phyloP scores from a whole-genome alignment of 1,284 basidiomycete species.

The Irpex sp. region DNA sequence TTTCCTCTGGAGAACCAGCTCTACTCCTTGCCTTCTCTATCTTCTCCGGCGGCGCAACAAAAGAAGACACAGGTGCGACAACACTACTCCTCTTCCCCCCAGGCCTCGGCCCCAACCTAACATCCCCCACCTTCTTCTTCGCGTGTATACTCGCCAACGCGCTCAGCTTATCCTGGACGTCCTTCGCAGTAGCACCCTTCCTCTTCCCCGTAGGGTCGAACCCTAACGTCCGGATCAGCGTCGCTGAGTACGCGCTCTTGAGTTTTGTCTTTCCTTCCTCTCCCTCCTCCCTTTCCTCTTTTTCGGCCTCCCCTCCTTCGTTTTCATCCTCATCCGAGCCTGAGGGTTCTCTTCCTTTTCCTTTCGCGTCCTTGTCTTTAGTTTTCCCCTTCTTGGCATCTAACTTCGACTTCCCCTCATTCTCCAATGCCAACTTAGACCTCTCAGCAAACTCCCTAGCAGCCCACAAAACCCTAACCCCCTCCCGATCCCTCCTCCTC shows the following conservation, averaged over 20 bases:
- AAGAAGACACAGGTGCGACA: no score
- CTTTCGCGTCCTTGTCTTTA: no score
- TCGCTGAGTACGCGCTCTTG: constrained; percentile 52
- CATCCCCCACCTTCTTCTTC: constrained; percentile 7
- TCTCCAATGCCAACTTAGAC: no score
- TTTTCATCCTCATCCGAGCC: constrained; percentile 20
- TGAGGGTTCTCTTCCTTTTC: no score
- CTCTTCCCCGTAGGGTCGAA: constrained; percentile 65
- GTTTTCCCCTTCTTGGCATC: no score
- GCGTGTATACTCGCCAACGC: constrained; percentile 41
- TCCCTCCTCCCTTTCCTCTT: constrained; percentile 9
- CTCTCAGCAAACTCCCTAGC: constrained; percentile 45
- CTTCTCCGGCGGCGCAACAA: no score
- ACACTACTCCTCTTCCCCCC: no score
- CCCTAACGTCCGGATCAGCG: constrained; percentile 60
- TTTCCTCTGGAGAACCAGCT: no score
- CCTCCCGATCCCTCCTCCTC: constrained; percentile 50
- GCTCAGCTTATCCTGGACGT: constrained; percentile 54
- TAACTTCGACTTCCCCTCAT: no score
- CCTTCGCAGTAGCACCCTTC: constrained; percentile 27
- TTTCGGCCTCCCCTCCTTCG: constrained; percentile 23
- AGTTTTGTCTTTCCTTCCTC: constrained; percentile 17
- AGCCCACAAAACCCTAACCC: constrained; percentile 51
- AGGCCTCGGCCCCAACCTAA: no score
- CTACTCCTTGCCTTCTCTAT: no score